A percentile compares a stretch with the other conserved stretches of the same genome.
These are phyloP conservation scores for Trichosanthes cucumerina DNA, from an alignment of 306 rosid species.

Conservation along the genomic window DNA sequence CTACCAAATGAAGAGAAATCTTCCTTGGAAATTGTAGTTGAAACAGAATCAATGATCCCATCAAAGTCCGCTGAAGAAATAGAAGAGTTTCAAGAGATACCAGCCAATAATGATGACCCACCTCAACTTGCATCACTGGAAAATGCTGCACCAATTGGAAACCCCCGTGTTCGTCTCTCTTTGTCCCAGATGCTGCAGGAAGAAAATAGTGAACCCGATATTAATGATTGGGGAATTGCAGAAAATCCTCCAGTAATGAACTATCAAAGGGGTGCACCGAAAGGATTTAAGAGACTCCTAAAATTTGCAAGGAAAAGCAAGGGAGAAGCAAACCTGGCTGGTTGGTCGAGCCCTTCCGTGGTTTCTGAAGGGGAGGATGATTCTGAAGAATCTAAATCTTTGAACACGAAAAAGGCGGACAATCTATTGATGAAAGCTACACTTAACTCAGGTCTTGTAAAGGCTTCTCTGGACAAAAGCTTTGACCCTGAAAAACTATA, in stretches of 20 bases:
- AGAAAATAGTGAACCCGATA: constrained; percentile 78
- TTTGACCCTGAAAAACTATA: constrained; percentile 42
- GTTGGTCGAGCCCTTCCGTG: constrained; percentile 91
- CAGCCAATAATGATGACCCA: constrained; percentile 32
- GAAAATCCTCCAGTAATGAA: constrained; percentile 76
- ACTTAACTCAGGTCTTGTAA: constrained; percentile 59
- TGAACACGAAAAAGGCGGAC: constrained; percentile 47
- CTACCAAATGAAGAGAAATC: constrained; percentile 35
- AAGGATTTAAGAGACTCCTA: constrained; percentile 87
- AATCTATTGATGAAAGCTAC: constrained; percentile 66
- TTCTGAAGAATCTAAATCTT: constrained; percentile 46
- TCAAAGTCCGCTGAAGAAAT: constrained; percentile 83
- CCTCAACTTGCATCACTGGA: constrained; percentile 38
- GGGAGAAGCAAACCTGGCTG: constrained; percentile 59
- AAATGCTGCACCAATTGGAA: constrained; percentile 33
- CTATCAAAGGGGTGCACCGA: constrained; percentile 84
- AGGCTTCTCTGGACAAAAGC: constrained; percentile 45
- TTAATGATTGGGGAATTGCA: constrained; percentile 82
- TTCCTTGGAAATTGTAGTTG: constrained; percentile 34
- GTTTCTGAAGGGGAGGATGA: constrained; percentile 99
- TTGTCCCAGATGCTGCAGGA: constrained; percentile 97
- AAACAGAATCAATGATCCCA: constrained; percentile 70
- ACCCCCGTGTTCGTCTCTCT: constrained; percentile 88
- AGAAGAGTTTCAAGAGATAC: constrained; percentile 60
- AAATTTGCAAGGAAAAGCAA: constrained; percentile 93